These are phyloP conservation scores for Eucalyptus lansdowneana DNA, from an alignment of 345 rosid species.

Conservation along the genomic window DNA sequence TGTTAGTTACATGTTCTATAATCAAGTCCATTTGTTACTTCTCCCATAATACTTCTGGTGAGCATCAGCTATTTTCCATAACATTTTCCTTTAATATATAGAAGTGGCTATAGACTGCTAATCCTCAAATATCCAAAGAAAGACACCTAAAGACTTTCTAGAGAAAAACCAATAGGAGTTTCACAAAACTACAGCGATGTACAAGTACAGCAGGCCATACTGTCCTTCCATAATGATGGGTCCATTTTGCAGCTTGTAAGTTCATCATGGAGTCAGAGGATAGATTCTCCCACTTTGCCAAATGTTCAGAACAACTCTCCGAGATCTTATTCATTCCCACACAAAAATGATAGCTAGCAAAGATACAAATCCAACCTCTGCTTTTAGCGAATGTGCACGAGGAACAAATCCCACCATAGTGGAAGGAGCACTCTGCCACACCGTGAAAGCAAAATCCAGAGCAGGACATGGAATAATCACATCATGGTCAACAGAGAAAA, in stretches of 20 bases:
- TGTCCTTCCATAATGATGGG: not conserved
- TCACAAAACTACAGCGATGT: not conserved
- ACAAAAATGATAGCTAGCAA: not conserved
- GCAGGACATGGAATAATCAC: conserved; percentile 9
- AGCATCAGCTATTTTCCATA: not conserved
- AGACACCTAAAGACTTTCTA: not conserved
- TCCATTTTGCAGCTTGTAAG: not conserved
- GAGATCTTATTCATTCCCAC: not conserved
- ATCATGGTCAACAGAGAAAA: conserved; percentile 15
- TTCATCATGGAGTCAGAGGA: not conserved
- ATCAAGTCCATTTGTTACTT: not conserved
- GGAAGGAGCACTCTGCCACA: conserved; percentile 12
- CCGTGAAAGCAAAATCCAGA: conserved; percentile 10
- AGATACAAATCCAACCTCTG: not conserved
- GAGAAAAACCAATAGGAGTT: not conserved
- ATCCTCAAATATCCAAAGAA: not conserved
- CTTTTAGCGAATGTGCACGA: conserved; percentile 7
- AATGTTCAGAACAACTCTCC: not conserved
- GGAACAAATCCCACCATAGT: conserved; percentile 15
- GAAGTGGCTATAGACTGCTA: not conserved
- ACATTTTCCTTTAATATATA: not conserved
- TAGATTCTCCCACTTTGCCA: not conserved
- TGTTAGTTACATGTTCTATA: not conserved
- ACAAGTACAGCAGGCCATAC: not conserved
- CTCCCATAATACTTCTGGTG: not conserved